phyloP scores from a whole-genome alignment of 192 early-diverging fungal species.

The Chytriomyces hyalinus region DNA sequence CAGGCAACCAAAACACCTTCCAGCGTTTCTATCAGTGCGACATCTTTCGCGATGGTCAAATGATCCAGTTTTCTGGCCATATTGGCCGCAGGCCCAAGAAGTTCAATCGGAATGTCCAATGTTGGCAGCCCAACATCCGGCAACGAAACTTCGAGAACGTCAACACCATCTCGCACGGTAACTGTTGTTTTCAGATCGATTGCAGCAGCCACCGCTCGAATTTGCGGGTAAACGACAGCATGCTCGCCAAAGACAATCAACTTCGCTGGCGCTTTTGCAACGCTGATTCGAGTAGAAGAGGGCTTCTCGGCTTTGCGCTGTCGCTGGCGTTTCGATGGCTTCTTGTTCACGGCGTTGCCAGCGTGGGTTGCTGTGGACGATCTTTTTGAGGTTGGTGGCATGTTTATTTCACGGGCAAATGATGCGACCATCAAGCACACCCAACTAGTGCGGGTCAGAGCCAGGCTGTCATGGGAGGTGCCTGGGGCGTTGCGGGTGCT shows the following conservation, averaged over 20 bases:
- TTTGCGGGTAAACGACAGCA: constrained; percentile 80
- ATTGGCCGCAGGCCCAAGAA: not conserved
- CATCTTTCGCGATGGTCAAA: not conserved
- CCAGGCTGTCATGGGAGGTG: no score
- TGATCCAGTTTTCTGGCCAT: not conserved
- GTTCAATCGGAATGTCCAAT: not conserved
- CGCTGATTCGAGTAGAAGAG: not conserved
- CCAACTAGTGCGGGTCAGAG: no score
- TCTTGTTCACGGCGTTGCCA: no score
- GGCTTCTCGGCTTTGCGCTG: no score
- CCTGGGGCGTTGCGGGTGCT: no score
- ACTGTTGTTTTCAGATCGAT: constrained; percentile 11
- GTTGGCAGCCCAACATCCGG: constrained; percentile 10
- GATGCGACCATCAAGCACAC: no score
- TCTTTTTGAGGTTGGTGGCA: no score
- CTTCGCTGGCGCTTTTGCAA: constrained; percentile 88
- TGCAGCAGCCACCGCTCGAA: constrained; percentile 25
- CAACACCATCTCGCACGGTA: not conserved
- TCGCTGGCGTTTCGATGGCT: no score
- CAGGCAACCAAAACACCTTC: not conserved
- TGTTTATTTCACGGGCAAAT: no score
- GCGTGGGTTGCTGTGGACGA: no score
- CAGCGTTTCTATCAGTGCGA: not conserved
- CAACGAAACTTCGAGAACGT: not conserved
- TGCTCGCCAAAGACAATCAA: constrained; percentile 99